Evolutionary conservation across 179 eudicot genomes (phyloP).

Genomic region (Heliamphora pulchella): DNA sequence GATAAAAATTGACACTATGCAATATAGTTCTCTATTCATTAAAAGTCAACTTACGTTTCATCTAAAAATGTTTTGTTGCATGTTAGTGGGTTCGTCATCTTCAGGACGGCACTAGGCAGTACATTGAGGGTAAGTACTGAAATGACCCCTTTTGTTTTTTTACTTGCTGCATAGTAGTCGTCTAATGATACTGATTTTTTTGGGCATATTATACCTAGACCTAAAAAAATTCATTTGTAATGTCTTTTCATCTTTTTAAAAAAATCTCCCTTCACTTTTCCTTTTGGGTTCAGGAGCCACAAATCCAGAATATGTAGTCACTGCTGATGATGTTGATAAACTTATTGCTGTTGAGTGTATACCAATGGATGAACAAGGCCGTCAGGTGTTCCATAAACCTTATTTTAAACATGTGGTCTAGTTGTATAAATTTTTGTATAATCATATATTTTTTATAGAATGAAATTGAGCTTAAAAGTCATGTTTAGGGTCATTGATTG

Average conservation of each 20-base stretch:
- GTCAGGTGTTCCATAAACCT: constrained; percentile 48
- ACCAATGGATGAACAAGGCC: constrained; percentile 92
- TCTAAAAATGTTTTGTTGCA: constrained; percentile 6
- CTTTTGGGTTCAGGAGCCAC: constrained; percentile 68
- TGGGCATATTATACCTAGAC: neutral
- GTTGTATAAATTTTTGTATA: neutral
- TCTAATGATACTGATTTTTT: neutral
- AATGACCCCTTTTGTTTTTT: neutral
- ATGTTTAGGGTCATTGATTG: neutral
- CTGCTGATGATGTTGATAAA: constrained; percentile 95
- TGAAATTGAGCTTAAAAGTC: neutral
- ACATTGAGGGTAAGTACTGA: constrained; percentile 67
- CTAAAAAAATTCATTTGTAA: neutral
- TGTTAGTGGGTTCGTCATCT: constrained; percentile 92
- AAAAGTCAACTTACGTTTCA: constrained; percentile 7
- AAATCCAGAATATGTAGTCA: constrained; percentile 83
- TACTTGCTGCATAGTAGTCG: neutral
- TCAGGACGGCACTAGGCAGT: constrained; percentile 86
- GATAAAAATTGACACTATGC: constrained; percentile 4
- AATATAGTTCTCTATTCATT: neutral
- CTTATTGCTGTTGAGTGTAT: constrained; percentile 89
- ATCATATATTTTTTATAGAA: neutral
- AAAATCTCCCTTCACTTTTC: neutral
- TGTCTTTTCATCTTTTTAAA: neutral
- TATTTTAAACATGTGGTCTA: neutral